phyloP scores from a whole-genome alignment of 2,329 filamentous ascomycete species.

The Fusarium pseudocircinatum region DNA sequence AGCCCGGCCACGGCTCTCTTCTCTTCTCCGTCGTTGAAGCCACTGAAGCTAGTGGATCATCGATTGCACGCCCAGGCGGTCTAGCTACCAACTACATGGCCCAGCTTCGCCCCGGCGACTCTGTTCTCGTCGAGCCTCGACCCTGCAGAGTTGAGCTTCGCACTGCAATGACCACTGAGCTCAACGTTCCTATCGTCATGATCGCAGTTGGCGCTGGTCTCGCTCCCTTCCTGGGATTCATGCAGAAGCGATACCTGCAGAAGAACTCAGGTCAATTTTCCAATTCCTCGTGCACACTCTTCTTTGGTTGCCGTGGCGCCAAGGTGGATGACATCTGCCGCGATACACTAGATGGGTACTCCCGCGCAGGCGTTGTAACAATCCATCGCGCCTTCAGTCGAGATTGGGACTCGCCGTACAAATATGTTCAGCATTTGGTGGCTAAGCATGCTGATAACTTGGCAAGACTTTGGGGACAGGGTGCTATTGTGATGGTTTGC shows the following conservation, averaged over 20 bases:
- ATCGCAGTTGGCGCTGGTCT: constrained; percentile 5
- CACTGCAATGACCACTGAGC: neutral
- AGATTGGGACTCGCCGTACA: neutral
- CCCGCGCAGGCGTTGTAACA: neutral
- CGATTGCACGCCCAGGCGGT: neutral
- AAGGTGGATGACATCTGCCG: constrained; percentile 9
- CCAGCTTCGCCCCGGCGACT: neutral
- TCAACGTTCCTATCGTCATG: constrained; percentile 2
- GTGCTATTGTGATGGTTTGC: constrained; percentile 1
- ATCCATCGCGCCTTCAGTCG: constrained; percentile 1
- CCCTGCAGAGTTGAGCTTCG: neutral
- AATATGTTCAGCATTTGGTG: constrained; percentile 2
- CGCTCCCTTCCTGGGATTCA: neutral
- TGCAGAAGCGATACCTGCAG: constrained; percentile 7
- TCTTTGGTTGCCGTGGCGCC: neutral
- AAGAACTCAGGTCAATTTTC: accelerated
- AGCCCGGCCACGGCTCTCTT: neutral
- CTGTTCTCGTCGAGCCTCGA: neutral
- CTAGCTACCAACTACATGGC: constrained; percentile 11
- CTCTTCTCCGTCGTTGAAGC: constrained; percentile 6
- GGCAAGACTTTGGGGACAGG: neutral
- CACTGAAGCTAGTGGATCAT: neutral
- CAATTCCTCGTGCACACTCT: neutral
- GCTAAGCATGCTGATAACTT: neutral
- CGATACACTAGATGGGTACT: neutral